phyloP scores from a whole-genome alignment of 192 early-diverging fungal genomes.

The Coemansia sp. region DNA sequence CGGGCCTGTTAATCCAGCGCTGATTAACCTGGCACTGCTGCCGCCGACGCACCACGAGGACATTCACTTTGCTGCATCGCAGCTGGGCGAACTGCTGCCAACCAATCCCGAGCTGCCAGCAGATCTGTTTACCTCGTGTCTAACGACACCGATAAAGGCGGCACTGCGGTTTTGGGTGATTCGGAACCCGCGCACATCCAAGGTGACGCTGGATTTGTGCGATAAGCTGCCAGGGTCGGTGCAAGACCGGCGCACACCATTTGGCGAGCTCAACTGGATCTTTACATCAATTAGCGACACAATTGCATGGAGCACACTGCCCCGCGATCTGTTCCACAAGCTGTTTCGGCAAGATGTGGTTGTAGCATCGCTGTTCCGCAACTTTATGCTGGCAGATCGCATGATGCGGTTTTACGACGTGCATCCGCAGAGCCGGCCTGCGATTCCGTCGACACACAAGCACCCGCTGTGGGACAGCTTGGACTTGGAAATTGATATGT shows the following conservation, averaged over 20 bases:
- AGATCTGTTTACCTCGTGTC: conserved; percentile 93
- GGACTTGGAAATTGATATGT: conserved; percentile 94
- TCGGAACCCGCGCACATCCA: conserved; percentile 70
- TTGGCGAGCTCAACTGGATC: conserved; percentile 99
- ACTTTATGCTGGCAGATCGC: conserved; percentile 92
- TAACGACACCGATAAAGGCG: conserved; percentile 95
- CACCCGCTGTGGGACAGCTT: conserved; percentile 96
- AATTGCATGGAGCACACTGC: conserved; percentile 94
- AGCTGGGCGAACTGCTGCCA: conserved; percentile 80
- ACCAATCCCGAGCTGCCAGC: conserved; percentile 93
- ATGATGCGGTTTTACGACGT: conserved; percentile 95
- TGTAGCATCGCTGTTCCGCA: conserved; percentile 92
- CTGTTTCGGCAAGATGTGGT: conserved; percentile 93
- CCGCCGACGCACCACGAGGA: conserved; percentile 63
- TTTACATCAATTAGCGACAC: conserved; percentile 98
- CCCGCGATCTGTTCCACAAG: conserved; percentile 83
- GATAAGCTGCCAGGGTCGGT: conserved; percentile 78
- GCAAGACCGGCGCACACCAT: conserved; percentile 87
- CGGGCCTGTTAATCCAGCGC: conserved; percentile 26
- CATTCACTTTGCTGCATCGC: conserved; percentile 93
- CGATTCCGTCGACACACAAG: conserved; percentile 85
- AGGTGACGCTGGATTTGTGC: conserved; percentile 70
- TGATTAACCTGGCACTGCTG: conserved; percentile 51
- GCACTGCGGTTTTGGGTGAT: conserved; percentile 89
- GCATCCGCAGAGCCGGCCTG: conserved; percentile 85